Base-by-base conservation (phyloP, 1,139 yeast genomes). In the Candida albicans region DNA sequence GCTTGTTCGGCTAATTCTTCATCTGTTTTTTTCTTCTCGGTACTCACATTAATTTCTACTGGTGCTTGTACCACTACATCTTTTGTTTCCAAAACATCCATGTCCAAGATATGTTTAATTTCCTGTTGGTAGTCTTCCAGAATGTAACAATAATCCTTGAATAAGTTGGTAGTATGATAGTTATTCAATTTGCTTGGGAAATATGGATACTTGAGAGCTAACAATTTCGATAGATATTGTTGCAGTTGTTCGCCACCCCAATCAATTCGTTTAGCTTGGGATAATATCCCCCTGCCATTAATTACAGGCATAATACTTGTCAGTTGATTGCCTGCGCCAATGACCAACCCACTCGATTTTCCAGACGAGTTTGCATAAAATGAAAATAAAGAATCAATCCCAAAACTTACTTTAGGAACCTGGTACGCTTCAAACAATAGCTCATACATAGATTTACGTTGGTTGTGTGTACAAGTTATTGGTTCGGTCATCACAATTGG, bases 201-300 rank as follows among this genome's bases (percentile, higher is more conserved):
- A 54, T 84, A 84, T 0, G 99, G 99, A 63, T 95, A 95, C 59
- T 95, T 95, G 57, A 95, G 71, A 1, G 83, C 75, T 40, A 95
- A 65, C 29, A 87, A 72, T 52, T 73, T 77, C 47, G 76, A 79
- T 59, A 93, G 64, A 53, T 75, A 91, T 40, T 76, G 80, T 29
- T 77, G 80, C 1, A 91, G 77, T 43, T 81, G 87, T 48, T 80
- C 79, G 7, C 97, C 98, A 44, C 98, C 99, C 88, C 95, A 89
- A 58, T 89, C 91, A 36, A 95, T 80, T 55, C 98, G 72, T 56
- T 89, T 91, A 2, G 93, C 73, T 48, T 84, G 85, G 38, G 77
- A 68, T 42, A 89, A 63, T 2, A 84, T 54, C 0, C 95, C 95
- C 45, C 68, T 70, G 0, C 90, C 88, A 15, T 77, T 61, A 1